Conservation (phyloP, 139 green algal species). For the Volvox reticuliferus region DNA sequence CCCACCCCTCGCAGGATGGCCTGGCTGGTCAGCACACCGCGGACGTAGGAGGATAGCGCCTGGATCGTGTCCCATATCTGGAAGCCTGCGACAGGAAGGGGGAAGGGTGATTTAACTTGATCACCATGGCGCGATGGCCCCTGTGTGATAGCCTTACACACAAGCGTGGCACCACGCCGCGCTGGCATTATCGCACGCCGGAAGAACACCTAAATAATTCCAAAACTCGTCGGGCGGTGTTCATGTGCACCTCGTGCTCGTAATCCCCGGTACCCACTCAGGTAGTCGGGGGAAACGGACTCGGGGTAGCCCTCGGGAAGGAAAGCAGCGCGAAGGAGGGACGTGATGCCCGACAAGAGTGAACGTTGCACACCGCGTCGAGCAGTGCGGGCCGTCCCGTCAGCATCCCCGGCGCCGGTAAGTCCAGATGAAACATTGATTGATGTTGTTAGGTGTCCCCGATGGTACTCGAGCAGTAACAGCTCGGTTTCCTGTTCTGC, state of each 20-base stretch:
- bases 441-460: not conserved
- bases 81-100: constrained; percentile 39
- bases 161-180: not conserved
- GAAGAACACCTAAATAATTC: too few species aligned
- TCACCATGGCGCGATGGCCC: not conserved
- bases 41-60: constrained; percentile 80
- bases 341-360: not conserved
- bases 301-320: constrained; percentile 72
- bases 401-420: not conserved
- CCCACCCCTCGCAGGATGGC: constrained; percentile 82
- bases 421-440: not conserved
- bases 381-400: not conserved
- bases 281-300: constrained; percentile 71
- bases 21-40: constrained; percentile 78
- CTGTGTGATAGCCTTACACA: not conserved
- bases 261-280: constrained; percentile 17
- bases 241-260: too few species aligned
- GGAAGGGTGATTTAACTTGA: not conserved
- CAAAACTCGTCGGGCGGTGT: too few species aligned
- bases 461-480: constrained; percentile 14
- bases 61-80: constrained; percentile 67
- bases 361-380: not conserved
- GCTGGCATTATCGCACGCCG: too few species aligned
- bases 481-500: not conserved
- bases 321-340: constrained; percentile 57